A percentile compares a stretch with the other conserved stretches of the same genome.
Conservation (phyloP, 805 yeast species). For the Cyberlindnera subsufficiens region DNA sequence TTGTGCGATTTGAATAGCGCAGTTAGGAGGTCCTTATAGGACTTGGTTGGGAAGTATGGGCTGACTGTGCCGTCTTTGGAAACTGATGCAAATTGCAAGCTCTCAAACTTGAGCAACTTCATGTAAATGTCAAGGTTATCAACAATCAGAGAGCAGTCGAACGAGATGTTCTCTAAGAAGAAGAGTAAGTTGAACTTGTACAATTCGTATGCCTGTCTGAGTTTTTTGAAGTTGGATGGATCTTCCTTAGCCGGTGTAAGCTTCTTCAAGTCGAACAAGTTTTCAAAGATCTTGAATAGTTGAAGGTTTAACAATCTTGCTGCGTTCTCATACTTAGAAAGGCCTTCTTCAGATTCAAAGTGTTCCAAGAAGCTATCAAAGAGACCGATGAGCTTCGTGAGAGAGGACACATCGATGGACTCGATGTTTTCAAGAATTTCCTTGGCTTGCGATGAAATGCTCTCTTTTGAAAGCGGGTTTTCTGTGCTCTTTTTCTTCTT, state of each 20-base stretch:
- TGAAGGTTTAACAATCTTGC: constrained; percentile 19
- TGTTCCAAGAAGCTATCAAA: constrained; percentile 20
- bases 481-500: constrained; percentile 1
- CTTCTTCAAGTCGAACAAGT: constrained; percentile 12
- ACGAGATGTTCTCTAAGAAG: constrained; percentile 32
- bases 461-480: constrained; percentile 9
- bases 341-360: constrained; percentile 13
- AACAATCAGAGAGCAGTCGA: constrained; percentile 41
- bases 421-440: constrained; percentile 7
- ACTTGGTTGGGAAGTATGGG: constrained; percentile 58
- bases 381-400: constrained; percentile 8
- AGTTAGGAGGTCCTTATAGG: constrained; percentile 38
- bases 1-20: constrained; percentile 31
- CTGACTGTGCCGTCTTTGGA: constrained; percentile 20
- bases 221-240: constrained; percentile 53
- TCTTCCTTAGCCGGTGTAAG: constrained; percentile 29
- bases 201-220: constrained; percentile 48
- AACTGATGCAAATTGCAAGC: constrained; percentile 43
- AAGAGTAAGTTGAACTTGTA: constrained; percentile 42
- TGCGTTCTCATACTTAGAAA: constrained; percentile 14
- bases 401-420: constrained; percentile 3
- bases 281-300: constrained; percentile 20
- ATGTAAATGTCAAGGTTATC: constrained; percentile 51
- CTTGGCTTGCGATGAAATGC: constrained; percentile 8
- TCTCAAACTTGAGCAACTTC: constrained; percentile 53